Conservation (phyloP, 176 grass and related monocot species). For the Eleusine indica region DNA sequence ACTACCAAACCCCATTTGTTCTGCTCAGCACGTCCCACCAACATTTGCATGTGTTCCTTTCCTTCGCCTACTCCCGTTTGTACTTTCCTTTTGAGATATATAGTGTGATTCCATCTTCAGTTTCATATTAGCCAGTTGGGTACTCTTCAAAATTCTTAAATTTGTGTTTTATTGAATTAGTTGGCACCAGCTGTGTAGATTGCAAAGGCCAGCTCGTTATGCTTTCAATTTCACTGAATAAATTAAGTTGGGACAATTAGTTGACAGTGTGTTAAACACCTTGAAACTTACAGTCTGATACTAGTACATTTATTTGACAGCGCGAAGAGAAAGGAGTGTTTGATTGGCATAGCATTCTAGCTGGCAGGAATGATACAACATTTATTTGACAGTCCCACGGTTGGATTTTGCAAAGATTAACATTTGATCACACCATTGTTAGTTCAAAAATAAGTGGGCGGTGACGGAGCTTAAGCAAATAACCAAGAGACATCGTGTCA, state of each 20-base stretch:
- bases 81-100: background rate
- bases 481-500: too few species aligned
- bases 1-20: conserved; percentile 14
- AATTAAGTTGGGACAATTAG: background rate
- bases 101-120: background rate
- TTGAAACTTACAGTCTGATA: background rate
- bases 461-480: too few species aligned
- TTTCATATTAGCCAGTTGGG: background rate
- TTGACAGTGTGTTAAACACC: background rate
- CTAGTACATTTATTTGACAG: too few species aligned
- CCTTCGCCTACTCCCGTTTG: background rate
- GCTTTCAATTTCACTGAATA: background rate
- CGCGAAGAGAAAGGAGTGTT: too few species aligned
- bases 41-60: background rate
- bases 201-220: too few species aligned
- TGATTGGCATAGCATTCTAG: background rate
- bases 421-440: background rate
- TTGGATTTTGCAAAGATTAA: too few species aligned
- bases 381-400: too few species aligned
- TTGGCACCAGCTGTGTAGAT: background rate
- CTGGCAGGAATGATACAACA: background rate
- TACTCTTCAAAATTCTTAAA: background rate
- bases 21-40: background rate
- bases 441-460: too few species aligned
- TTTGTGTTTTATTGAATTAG: background rate